Evolutionary conservation across 345 rosid genomes (phyloP), one percentile per base, ranked within the genome.

Genomic region (Reutealis trisperma): DNA sequence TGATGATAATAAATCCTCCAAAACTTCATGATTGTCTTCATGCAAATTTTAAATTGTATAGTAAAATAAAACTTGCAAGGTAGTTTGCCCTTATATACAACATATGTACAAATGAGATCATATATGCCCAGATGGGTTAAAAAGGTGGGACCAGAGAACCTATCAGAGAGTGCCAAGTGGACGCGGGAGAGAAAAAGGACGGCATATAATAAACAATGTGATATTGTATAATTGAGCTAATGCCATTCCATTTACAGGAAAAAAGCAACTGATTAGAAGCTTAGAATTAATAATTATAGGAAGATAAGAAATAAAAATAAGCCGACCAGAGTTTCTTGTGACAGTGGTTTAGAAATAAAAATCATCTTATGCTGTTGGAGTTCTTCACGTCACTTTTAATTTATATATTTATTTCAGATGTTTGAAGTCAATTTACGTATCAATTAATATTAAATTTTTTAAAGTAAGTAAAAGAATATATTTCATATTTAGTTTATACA

Each of bases 321-420:
- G 86, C 86, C 89, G 91, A 83, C 90, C 82, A 76, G 30, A 79
- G 86, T 84, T 87, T 78, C 87, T 83, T 80, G 85, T 49, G 85
- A 73, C 59, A 77, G 55, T 74, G 75, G 86, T 63, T 72, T 63
- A 71, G 32, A 37, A 37, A 69, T 79, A 57, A 72, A 69, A 75
- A 80, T 73, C 71, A 57, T 47, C 59, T 61, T 27, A 64, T 55
- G 84, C 77, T 85, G 83, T 78, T 83, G 87, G 79, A 66, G 86
- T 80, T 83, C 81, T 63, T 71, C 85, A 87, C 85, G 87, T 79
- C 85, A 86, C 86, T 63, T 61, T 24, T 44, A 34, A 15, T 68
- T 49, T 10, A 16, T 60, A 34, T 75, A 30, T 21, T 58, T 41
- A 1, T 60, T 30, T 18, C 5, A 37, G 41, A 37, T 37, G 5